Evolutionary conservation across 805 yeast genomes (phyloP), one percentile per base, ranked within the genome.

Genomic region (Zygosaccharomyces bailii): DNA sequence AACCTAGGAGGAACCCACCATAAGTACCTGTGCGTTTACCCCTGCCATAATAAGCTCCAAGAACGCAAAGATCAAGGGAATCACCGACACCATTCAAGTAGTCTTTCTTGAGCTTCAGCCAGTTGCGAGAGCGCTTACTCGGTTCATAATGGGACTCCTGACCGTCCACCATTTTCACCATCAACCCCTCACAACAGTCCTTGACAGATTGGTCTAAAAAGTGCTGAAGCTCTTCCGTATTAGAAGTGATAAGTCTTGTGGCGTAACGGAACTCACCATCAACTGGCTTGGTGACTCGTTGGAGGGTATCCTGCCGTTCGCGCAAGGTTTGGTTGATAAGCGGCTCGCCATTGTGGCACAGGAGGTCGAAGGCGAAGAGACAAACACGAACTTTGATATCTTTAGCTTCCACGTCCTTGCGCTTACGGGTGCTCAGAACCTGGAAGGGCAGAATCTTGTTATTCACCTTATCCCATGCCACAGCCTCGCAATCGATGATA

Each of bases 41-140:
- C 46, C 81, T 80, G 16, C 99, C 99, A 53, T 79, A 79, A 61
- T 88, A 93, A 0, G 96, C 99, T 8, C 99, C 99, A 40, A 93
- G 71, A 2, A 93, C 97, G 11, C 88, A 96, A 45, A 93, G 69
- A 63, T 93, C 99, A 20, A 93, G 70, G 0, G 98, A 89, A 65
- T 93, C 99, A 11, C 99, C 99, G 3, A 90, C 87, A 17, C 99
- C 99, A 13, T 86, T 86, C 39, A 93, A 72, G 57, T 93, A 93
- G 67, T 93, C 99, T 65, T 93, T 93, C 66, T 93, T 93, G 60
- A 93, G 71, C 60, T 93, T 93, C 50, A 93, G 73, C 99, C 99
- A 93, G 65, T 93, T 90, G 45, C 96, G 73, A 1, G 96, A 86
- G 61, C 99, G 76, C 64, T 91, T 91, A 18, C 96, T 86, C 16